Evolutionary conservation across 192 early-diverging fungal species (phyloP).

Genomic region (Diversispora epigaea): DNA sequence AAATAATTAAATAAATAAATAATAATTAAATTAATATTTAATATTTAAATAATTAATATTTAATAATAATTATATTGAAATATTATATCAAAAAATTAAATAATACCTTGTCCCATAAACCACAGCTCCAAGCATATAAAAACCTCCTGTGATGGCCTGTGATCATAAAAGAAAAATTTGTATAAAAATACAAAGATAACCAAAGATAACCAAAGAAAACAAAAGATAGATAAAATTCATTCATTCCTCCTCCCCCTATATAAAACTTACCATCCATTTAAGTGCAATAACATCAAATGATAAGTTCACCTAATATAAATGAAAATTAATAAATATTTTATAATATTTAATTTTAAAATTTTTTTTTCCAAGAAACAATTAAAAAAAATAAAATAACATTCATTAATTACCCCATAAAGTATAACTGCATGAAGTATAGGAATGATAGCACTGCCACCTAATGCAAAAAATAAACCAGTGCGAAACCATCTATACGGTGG

Average conservation of each 20-base stretch:
- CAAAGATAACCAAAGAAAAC: too few relatives aligned
- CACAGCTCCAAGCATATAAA: slow-evolving; percentile 82
- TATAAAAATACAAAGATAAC: too few relatives aligned
- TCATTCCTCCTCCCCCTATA: slow-evolving; percentile 33
- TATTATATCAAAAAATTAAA: neutral
- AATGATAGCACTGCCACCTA: slow-evolving; percentile 72
- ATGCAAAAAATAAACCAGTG: slow-evolving; percentile 70
- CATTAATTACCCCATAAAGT: slow-evolving; percentile 62
- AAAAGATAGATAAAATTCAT: too few relatives aligned
- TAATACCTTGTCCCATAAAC: slow-evolving; percentile 67
- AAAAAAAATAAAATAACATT: neutral
- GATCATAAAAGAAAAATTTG: too few relatives aligned
- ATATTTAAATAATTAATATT: neutral
- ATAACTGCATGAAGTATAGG: slow-evolving; percentile 66
- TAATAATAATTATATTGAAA: neutral
- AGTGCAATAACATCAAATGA: slow-evolving; percentile 57
- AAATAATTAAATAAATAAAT: neutral
- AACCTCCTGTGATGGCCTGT: too few relatives aligned
- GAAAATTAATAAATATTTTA: neutral
- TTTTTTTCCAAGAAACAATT: neutral
- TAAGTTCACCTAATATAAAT: slow-evolving; percentile 19
- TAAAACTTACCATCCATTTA: slow-evolving; percentile 68
- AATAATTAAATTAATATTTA: neutral
- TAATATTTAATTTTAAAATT: too few relatives aligned
- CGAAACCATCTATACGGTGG: slow-evolving; percentile 78